Conservation (phyloP, 148 eudicot genomes). For the Silene uniflora region DNA sequence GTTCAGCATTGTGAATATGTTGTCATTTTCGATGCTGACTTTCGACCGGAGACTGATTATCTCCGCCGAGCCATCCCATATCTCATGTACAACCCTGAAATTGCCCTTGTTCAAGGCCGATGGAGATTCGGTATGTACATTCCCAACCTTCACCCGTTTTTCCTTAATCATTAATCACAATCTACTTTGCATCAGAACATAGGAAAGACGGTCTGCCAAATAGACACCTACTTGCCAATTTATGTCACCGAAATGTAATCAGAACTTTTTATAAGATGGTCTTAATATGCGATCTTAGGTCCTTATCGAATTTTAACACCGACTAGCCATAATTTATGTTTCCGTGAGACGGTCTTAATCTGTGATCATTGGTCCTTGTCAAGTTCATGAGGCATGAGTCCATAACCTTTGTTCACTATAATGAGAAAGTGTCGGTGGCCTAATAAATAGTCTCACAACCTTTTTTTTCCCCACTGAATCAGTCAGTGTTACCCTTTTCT, state of each 20-base stretch:
- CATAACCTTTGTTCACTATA: not conserved
- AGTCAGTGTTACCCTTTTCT: not conserved
- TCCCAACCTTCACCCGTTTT: not conserved
- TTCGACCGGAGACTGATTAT: conserved; percentile 79
- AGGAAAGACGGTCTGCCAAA: not conserved
- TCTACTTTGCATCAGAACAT: not conserved
- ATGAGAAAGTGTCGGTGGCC: conserved; percentile 29
- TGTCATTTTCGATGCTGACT: conserved; percentile 87
- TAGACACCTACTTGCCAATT: too few species aligned
- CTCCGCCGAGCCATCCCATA: conserved; percentile 72
- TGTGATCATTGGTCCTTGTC: too few species aligned
- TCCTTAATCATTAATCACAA: too few species aligned
- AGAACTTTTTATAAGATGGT: too few species aligned
- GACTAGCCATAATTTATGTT: too few species aligned
- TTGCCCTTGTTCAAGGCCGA: conserved; percentile 83
- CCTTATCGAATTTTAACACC: too few species aligned
- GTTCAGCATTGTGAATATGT: conserved; percentile 80
- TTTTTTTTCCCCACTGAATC: not conserved
- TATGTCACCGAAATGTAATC: too few species aligned
- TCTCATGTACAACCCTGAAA: conserved; percentile 55
- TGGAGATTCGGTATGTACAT: conserved; percentile 81
- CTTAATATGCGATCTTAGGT: too few species aligned
- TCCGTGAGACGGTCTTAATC: too few species aligned
- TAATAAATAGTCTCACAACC: not conserved
- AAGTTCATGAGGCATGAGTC: not conserved